A percentile compares a stretch with the other conserved stretches of the same genome.
Evolutionary conservation across 257 asterid species (phyloP).

Genomic region (Sherardia arvensis): DNA sequence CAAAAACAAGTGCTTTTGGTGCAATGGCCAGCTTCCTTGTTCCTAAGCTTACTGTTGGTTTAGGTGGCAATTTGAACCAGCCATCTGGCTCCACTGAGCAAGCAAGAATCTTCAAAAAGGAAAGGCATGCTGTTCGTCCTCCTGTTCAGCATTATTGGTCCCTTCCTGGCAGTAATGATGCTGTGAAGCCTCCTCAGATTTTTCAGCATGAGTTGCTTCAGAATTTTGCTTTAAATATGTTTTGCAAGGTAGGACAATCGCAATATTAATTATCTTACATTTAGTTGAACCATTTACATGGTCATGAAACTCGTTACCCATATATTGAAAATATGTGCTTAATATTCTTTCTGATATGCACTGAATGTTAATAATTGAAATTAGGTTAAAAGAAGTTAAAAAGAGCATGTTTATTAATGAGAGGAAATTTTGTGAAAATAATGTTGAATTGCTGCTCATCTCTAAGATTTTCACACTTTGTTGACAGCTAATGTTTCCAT

Average conservation of each 20-base stretch:
- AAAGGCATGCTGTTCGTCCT: slow-evolving; percentile 93
- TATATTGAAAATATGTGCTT: not conserved
- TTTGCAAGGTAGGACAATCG: slow-evolving; percentile 64
- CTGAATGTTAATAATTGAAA: not conserved
- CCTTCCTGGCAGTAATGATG: slow-evolving; percentile 49
- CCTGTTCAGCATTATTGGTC: slow-evolving; percentile 98
- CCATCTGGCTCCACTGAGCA: slow-evolving; percentile 54
- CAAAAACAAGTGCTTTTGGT: slow-evolving; percentile 75
- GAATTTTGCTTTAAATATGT: slow-evolving; percentile 88
- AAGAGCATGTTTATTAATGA: not conserved
- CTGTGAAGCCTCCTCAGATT: slow-evolving; percentile 63
- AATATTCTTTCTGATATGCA: not conserved
- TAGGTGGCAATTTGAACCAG: slow-evolving; percentile 55
- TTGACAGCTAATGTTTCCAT: not conserved
- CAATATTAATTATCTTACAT: not conserved
- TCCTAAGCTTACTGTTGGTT: slow-evolving; percentile 78
- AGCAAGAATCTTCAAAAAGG: slow-evolving; percentile 50
- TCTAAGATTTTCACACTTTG: not conserved
- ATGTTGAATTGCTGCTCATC: not conserved
- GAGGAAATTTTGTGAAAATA: not conserved
- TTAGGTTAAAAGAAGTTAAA: slow-evolving; percentile 1
- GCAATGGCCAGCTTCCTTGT: slow-evolving; percentile 97
- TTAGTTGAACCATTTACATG: not conserved
- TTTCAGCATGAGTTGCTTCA: slow-evolving; percentile 98
- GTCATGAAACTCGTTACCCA: not conserved